Evolutionary conservation across 2,329 filamentous ascomycete species (phyloP).

Genomic region (Chrysoporthe austroafricana): DNA sequence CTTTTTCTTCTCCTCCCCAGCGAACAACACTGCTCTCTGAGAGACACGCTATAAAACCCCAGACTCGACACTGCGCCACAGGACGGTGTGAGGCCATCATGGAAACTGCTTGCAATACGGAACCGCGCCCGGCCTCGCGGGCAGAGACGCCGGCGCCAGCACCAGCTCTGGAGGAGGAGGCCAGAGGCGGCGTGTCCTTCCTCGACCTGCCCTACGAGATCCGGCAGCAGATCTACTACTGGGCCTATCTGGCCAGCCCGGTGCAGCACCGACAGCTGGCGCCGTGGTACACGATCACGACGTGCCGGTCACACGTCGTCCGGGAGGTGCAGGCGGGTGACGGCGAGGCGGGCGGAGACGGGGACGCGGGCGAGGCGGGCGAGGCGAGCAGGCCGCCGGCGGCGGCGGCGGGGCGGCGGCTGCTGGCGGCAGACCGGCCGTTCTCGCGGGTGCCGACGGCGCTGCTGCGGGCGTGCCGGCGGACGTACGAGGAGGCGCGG

Average conservation of each 20-base stretch:
- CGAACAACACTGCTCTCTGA: no score
- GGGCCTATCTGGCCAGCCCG: constrained; percentile 45
- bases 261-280: constrained; percentile 44
- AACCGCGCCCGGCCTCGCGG: background rate
- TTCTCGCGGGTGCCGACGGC: constrained; percentile 45
- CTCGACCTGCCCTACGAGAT: constrained; percentile 49
- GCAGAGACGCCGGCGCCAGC: background rate
- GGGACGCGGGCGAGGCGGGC: background rate
- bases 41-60: background rate
- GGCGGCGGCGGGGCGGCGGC: background rate
- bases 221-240: constrained; percentile 51
- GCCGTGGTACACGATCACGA: constrained; percentile 44
- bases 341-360: background rate
- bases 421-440: constrained; percentile 42
- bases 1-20: no score
- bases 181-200: constrained; percentile 31
- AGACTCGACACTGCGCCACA: background rate
- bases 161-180: background rate
- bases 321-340: constrained; percentile 26
- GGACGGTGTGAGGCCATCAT: background rate
- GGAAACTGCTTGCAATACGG: background rate
- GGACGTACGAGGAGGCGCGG: constrained; percentile 49
- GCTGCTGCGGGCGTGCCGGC: constrained; percentile 43
- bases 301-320: constrained; percentile 39
- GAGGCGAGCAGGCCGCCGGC: background rate